phyloP scores from a whole-genome alignment of 169 alveolate genomes.

The Plasmodium cynomolgi region DNA sequence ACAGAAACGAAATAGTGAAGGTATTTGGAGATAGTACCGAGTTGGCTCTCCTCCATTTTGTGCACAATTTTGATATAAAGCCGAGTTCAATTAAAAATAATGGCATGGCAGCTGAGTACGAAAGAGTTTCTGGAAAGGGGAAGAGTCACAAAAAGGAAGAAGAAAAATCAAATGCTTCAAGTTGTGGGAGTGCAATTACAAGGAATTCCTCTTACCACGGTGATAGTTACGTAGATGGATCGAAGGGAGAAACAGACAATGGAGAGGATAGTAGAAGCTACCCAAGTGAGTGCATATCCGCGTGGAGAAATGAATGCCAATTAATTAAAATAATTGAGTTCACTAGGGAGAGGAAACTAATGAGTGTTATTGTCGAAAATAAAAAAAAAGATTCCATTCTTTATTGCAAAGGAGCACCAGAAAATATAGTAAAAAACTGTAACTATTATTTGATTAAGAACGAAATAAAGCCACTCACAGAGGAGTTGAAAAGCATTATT shows the following conservation, averaged over 20 bases:
- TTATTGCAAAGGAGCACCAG: conserved; percentile 99
- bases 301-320: conserved; percentile 44
- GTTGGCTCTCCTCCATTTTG: conserved; percentile 56
- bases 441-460: conserved; percentile 87
- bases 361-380: conserved; percentile 90
- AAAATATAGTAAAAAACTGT: conserved; percentile 92
- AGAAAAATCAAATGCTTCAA: not conserved
- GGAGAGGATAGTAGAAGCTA: not conserved
- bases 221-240: not conserved
- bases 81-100: conserved; percentile 26
- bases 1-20: conserved; percentile 29
- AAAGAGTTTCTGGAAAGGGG: conserved; percentile 39
- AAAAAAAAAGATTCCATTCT: conserved; percentile 80
- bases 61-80: conserved; percentile 47
- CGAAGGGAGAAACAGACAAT: not conserved
- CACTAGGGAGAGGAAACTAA: conserved; percentile 96
- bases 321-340: conserved; percentile 90
- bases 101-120: conserved; percentile 62
- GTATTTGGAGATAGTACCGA: conserved; percentile 76
- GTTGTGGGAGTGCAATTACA: no score
- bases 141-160: not conserved
- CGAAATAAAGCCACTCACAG: conserved; percentile 86
- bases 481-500: conserved; percentile 83
- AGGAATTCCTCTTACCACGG: no score
- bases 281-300: conserved; percentile 49